These are phyloP conservation scores for Draba incana DNA, from an alignment of 345 rosid species.

Conservation along the genomic window DNA sequence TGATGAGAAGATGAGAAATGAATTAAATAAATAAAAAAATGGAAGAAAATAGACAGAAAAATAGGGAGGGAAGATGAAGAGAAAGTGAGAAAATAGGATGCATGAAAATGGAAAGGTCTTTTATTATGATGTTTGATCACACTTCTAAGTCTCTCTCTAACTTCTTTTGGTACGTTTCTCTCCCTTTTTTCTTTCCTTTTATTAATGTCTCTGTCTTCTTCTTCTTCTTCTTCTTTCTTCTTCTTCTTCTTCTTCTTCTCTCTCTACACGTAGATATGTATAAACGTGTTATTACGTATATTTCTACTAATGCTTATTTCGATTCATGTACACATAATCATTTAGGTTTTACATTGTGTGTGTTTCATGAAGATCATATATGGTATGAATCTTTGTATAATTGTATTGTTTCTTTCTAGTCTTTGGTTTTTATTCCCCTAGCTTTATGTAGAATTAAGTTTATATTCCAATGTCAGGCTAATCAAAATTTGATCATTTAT, in stretches of 20 bases:
- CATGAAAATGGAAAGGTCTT: slow-evolving; percentile 45
- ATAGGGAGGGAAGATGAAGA: neutral
- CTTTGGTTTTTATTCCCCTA: too few species aligned
- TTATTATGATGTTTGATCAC: slow-evolving; percentile 35
- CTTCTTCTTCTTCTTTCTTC: too few species aligned
- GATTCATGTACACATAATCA: neutral
- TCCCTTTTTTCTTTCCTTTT: slow-evolving; percentile 23
- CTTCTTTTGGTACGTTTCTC: slow-evolving; percentile 42
- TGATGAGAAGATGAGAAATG: neutral
- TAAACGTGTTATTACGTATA: slow-evolving; percentile 24
- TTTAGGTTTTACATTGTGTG: neutral
- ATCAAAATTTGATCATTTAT: too few species aligned
- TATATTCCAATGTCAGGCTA: too few species aligned
- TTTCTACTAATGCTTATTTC: slow-evolving; percentile 5
- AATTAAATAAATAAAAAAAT: neutral
- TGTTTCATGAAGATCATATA: neutral
- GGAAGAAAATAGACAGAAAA: neutral
- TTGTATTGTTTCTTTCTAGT: neutral
- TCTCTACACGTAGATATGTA: neutral
- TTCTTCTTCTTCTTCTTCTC: neutral
- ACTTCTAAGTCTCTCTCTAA: slow-evolving; percentile 35
- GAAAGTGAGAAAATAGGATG: slow-evolving; percentile 22
- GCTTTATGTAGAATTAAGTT: too few species aligned
- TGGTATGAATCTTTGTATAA: neutral
- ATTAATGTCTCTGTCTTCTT: slow-evolving; percentile 22